Evolutionary conservation across 805 yeast species (phyloP).

Genomic region (Scheffersomyces lignosus): DNA sequence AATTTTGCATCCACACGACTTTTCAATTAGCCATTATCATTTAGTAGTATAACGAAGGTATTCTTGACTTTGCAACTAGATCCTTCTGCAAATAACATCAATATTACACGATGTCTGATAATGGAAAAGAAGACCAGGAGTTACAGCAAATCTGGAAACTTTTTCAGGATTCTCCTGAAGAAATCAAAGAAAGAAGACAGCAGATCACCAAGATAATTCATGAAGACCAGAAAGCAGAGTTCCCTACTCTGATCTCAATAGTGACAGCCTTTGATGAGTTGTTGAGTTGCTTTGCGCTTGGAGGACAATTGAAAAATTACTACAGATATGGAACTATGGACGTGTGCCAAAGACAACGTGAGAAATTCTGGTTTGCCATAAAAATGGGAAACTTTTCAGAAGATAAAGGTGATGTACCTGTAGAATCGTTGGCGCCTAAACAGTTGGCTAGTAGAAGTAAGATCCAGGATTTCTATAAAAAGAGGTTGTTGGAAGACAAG

Average conservation of each 20-base stretch:
- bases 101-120: constrained; percentile 2
- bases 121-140: constrained; percentile 23
- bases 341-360: constrained; percentile 66
- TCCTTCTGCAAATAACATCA: too few species aligned
- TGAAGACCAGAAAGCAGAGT: constrained; percentile 16
- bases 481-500: constrained; percentile 58
- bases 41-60: too few species aligned
- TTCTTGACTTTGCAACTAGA: too few species aligned
- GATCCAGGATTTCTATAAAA: constrained; percentile 71
- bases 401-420: constrained; percentile 30
- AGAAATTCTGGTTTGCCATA: constrained; percentile 80
- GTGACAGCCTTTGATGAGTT: constrained; percentile 86
- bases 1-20: too few species aligned
- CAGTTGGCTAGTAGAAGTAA: constrained; percentile 50
- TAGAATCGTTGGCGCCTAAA: constrained; percentile 27
- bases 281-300: constrained; percentile 82
- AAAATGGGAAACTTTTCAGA: constrained; percentile 43
- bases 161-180: constrained; percentile 31
- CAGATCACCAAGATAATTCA: constrained; percentile 19
- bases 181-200: constrained; percentile 23
- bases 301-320: constrained; percentile 83
- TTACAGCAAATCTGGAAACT: constrained; percentile 29
- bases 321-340: constrained; percentile 81
- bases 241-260: constrained; percentile 37
- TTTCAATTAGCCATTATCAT: too few species aligned